Evolutionary conservation across 768 basidiomycete genomes (phyloP), one percentile per base, ranked within the genome.

Genomic region (Ramaria sp.): DNA sequence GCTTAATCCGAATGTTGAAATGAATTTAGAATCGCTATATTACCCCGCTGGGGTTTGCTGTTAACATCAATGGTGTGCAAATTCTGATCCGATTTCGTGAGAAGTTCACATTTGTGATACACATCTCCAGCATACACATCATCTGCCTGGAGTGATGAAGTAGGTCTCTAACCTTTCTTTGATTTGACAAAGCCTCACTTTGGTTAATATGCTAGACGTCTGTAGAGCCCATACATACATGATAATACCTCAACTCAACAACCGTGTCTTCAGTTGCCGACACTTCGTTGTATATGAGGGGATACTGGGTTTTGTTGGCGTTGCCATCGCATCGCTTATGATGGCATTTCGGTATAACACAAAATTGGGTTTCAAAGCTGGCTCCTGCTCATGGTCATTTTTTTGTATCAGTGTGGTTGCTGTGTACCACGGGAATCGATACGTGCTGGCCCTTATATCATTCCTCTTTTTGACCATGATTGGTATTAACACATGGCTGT

Each of bases 251-350:
- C 10, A 20, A n/a, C 24, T 55, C 17, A 55, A 2, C n/a, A 15
- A 45, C 15, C 1, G 45, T 11, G 3, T 46, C 45, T 27, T 46
- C 45, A 46, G 45, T 46, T 46, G 45, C 17, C 7, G 37, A 33
- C 54, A 47, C 2, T 55, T 55, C 19, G 54, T 55, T 33, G 42
- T 43, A 30, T 55, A 55, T 24, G 54, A 55, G 24, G 54, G 54
- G 9, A 19, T 22, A n/a, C 2, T 55, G 54, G 43, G 27, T 4
- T 55, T 55, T 39, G 13, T 47, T 9, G 54, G 54, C 13, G 54
- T 55, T 17, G 54, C 54, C 6, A 34, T 55, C 41, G 54, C 54
- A 11, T 55, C 54, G 17, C 30, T 55, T n/a, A 55, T 55, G 54
- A 55, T 55, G 54, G 31, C 39, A 55, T 24, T 55, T 11, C 54